phyloP scores from a whole-genome alignment of 163 green algal genomes.

The Scenedesmus sp. region DNA sequence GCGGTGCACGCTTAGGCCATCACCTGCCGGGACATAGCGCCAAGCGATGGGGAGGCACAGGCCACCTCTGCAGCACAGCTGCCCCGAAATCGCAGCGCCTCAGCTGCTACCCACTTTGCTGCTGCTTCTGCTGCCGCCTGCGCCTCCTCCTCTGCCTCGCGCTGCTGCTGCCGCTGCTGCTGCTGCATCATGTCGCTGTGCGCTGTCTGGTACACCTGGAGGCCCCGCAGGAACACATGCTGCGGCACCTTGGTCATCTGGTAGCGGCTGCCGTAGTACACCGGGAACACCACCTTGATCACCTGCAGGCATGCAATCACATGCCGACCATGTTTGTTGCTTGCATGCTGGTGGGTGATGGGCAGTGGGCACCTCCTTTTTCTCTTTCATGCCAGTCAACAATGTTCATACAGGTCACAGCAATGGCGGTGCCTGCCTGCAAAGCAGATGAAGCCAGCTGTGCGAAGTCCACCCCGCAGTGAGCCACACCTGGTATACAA shows the following conservation, averaged over 20 bases:
- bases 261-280: constrained; percentile 63
- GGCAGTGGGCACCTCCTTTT: too few species aligned
- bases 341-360: too few species aligned
- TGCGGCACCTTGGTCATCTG: constrained; percentile 59
- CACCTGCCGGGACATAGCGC: neutral
- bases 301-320: constrained; percentile 42
- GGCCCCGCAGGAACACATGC: constrained; percentile 44
- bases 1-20: neutral
- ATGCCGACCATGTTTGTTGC: too few species aligned
- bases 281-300: constrained; percentile 60
- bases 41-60: neutral
- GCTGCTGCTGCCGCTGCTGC: constrained; percentile 5
- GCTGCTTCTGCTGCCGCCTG: constrained; percentile 28
- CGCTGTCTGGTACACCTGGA: neutral
- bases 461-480: too few species aligned
- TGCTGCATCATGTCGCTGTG: neutral
- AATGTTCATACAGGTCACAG: too few species aligned
- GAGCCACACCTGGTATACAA: constrained; percentile 48
- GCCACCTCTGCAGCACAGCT: constrained; percentile 30
- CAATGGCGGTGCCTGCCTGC: too few species aligned
- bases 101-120: neutral
- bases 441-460: too few species aligned
- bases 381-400: too few species aligned
- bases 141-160: neutral
- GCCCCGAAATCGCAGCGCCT: neutral